Evolutionary conservation across 2,329 filamentous ascomycete species (phyloP).

Genomic region (Sporothrix inflata): DNA sequence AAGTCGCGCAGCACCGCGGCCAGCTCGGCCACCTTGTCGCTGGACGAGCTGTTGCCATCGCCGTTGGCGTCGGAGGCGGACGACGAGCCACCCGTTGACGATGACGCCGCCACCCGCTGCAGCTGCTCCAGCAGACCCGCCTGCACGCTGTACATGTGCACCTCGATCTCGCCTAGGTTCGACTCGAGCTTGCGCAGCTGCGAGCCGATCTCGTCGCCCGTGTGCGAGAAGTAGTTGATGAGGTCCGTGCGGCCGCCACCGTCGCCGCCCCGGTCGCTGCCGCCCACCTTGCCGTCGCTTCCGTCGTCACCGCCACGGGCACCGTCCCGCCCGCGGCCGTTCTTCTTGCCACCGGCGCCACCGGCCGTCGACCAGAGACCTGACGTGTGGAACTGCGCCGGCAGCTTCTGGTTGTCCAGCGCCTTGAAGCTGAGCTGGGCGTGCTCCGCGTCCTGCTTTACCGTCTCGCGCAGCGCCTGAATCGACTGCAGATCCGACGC

Average conservation of each 20-base stretch:
- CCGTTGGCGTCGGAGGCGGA: constrained; percentile 39
- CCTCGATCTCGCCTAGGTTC: constrained; percentile 66
- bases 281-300: constrained; percentile 37
- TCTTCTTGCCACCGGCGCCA: constrained; percentile 43
- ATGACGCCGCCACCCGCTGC: constrained; percentile 48
- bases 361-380: constrained; percentile 49
- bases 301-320: constrained; percentile 46
- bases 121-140: constrained; percentile 62
- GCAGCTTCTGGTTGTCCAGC: constrained; percentile 52
- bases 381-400: constrained; percentile 54
- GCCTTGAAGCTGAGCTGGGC: constrained; percentile 51
- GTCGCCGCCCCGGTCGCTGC: constrained; percentile 46
- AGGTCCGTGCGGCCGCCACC: constrained; percentile 50
- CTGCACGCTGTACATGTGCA: constrained; percentile 67
- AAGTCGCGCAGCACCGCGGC: constrained; percentile 66
- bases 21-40: constrained; percentile 55
- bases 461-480: constrained; percentile 47
- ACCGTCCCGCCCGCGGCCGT: constrained; percentile 36
- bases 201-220: constrained; percentile 63
- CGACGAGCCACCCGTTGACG: constrained; percentile 18
- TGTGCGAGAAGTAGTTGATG: constrained; percentile 65
- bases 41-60: constrained; percentile 43
- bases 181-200: constrained; percentile 61
- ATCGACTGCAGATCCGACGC: constrained; percentile 48
- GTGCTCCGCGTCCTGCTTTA: constrained; percentile 48